phyloP scores from a whole-genome alignment of 148 eudicot genomes.

The Chenopodium formosanum region DNA sequence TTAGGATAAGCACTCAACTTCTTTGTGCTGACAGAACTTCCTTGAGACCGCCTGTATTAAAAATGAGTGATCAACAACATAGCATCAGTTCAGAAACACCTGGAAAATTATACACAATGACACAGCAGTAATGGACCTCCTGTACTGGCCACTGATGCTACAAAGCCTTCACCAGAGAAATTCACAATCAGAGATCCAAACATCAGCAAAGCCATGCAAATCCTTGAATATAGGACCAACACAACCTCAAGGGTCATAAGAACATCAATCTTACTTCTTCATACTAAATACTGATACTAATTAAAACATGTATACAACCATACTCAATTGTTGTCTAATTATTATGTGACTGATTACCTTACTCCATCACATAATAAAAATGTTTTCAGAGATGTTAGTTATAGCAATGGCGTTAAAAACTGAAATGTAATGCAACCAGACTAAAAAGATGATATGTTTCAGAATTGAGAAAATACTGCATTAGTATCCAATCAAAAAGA shows the following conservation, averaged over 20 bases:
- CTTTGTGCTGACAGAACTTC: not conserved
- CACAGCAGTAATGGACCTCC: not conserved
- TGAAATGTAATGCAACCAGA: not conserved
- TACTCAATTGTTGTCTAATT: not conserved
- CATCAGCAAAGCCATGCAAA: not conserved
- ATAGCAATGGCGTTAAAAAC: not conserved
- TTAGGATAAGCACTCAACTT: not conserved
- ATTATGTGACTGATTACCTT: not conserved
- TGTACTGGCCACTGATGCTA: not conserved
- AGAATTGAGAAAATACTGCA: no score
- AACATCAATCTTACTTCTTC: not conserved
- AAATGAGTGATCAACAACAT: not conserved
- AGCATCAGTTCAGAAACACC: not conserved
- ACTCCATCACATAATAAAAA: not conserved
- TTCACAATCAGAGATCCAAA: not conserved
- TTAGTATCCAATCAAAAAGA: no score
- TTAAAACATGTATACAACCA: not conserved
- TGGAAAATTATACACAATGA: not conserved
- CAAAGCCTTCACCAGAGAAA: slow-evolving; percentile 1
- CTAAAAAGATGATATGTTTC: not conserved
- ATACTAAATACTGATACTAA: not conserved
- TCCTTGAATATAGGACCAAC: not conserved
- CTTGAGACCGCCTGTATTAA: not conserved
- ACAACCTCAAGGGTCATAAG: not conserved
- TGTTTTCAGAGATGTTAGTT: not conserved